Evolutionary conservation across 2,329 filamentous ascomycete genomes (phyloP).

Genomic region (Fonsecaea multimorphosa): DNA sequence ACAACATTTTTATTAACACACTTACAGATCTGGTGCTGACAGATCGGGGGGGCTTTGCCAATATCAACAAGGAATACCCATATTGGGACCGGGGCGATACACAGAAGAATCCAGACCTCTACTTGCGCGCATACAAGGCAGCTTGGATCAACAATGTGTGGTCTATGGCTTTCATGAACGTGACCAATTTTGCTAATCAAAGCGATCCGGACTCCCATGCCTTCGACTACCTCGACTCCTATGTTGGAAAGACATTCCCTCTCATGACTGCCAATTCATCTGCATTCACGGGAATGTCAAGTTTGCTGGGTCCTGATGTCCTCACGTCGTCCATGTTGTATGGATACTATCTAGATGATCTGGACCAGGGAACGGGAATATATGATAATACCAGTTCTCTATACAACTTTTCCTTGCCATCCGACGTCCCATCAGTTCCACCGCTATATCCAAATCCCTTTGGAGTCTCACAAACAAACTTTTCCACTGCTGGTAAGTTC

Average conservation of each 20-base stretch:
- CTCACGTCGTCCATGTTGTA: background rate
- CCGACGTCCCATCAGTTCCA: conserved; percentile 3
- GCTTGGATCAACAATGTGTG: conserved; percentile 13
- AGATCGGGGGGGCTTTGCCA: conserved; percentile 53
- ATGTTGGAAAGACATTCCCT: conserved; percentile 8
- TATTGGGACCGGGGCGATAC: background rate
- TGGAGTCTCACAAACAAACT: background rate
- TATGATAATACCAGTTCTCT: conserved; percentile 6
- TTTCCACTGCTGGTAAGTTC: conserved; percentile 1
- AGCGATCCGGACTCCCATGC: conserved; percentile 2
- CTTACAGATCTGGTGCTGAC: conserved; percentile 12
- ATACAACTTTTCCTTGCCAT: conserved; percentile 1
- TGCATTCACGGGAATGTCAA: background rate
- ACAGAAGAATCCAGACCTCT: conserved; percentile 9
- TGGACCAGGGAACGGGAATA: conserved; percentile 11
- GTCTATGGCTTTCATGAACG: conserved; percentile 15
- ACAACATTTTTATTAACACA: background rate
- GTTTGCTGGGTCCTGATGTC: conserved; percentile 7
- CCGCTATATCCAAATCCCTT: conserved; percentile 13
- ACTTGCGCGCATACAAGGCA: conserved; percentile 12
- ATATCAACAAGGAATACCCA: conserved; percentile 16
- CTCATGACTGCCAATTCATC: background rate
- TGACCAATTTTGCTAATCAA: conserved; percentile 9
- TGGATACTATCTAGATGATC: conserved; percentile 2
- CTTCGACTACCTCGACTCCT: conserved; percentile 8